phyloP scores from a whole-genome alignment of 495 filamentous ascomycete genomes.

The Trichoderma reesei region DNA sequence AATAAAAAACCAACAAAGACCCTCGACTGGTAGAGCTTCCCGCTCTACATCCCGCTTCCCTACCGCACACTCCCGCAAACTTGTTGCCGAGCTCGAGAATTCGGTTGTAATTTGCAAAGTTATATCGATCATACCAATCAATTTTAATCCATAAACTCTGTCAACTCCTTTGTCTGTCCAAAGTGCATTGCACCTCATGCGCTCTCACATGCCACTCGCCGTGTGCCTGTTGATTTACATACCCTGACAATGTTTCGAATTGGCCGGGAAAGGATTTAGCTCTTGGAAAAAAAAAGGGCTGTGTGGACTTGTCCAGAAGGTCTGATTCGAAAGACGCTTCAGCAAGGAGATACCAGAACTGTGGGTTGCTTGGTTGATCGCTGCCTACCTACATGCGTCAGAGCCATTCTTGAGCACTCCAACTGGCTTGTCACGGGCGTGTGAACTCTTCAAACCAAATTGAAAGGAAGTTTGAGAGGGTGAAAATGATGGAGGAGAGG shows the following conservation, averaged over 20 bases:
- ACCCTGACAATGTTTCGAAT: neutral
- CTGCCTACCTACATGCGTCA: neutral
- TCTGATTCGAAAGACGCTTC: neutral
- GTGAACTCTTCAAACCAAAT: neutral
- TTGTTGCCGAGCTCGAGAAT: slow-evolving; percentile 25
- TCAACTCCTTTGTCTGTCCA: slow-evolving; percentile 1
- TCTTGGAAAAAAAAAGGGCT: neutral
- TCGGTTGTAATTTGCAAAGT: slow-evolving; percentile 38
- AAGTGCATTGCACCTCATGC: neutral
- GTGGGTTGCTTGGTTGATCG: neutral
- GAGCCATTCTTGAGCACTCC: neutral
- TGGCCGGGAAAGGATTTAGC: neutral
- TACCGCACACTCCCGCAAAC: slow-evolving; percentile 18
- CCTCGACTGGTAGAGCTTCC: slow-evolving; percentile 16
- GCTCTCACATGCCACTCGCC: slow-evolving; percentile 8
- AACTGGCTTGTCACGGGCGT: neutral
- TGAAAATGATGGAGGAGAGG: neutral
- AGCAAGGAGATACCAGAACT: neutral
- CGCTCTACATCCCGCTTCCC: slow-evolving; percentile 9
- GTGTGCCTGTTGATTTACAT: slow-evolving; percentile 6
- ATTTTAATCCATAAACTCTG: slow-evolving; percentile 17
- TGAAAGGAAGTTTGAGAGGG: neutral
- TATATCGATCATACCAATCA: slow-evolving; percentile 33
- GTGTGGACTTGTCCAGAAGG: neutral
- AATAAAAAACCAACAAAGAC: slow-evolving; percentile 12